Percentiles rank a stretch among this genome's conserved stretches.
Evolutionary conservation across 1,139 yeast species (phyloP).

Genomic region (Scheffersomyces titani): DNA sequence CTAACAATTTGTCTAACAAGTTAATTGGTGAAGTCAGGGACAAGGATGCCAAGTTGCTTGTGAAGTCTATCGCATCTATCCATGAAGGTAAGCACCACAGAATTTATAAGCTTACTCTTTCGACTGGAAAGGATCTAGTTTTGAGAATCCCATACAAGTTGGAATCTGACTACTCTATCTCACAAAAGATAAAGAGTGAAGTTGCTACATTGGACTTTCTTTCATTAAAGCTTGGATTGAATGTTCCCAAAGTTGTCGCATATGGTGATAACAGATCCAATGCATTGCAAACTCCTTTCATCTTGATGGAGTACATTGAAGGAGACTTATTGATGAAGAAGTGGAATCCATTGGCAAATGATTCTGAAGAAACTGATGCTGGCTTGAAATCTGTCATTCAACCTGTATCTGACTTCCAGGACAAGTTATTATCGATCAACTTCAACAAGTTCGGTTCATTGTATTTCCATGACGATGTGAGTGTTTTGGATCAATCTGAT

Average conservation of each 20-base stretch:
- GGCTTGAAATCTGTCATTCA: slow-evolving; percentile 56
- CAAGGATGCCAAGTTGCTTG: slow-evolving; percentile 41
- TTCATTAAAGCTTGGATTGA: slow-evolving; percentile 49
- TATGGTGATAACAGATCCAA: slow-evolving; percentile 68
- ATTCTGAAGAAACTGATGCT: slow-evolving; percentile 38
- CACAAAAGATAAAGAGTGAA: slow-evolving; percentile 77
- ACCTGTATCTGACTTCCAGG: slow-evolving; percentile 64
- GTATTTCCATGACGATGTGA: slow-evolving; percentile 69
- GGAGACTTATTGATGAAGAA: slow-evolving; percentile 83
- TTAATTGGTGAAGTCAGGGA: slow-evolving; percentile 37
- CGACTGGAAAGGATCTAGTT: slow-evolving; percentile 62
- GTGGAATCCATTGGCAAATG: slow-evolving; percentile 78
- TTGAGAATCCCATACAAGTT: slow-evolving; percentile 84
- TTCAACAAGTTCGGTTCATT: slow-evolving; percentile 82
- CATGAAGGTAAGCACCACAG: slow-evolving; percentile 96
- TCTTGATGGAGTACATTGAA: slow-evolving; percentile 73
- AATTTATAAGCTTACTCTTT: slow-evolving; percentile 69
- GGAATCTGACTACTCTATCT: slow-evolving; percentile 62
- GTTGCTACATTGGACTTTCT: slow-evolving; percentile 91
- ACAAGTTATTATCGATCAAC: slow-evolving; percentile 47
- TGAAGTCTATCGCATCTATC: slow-evolving; percentile 76
- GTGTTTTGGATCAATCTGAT: slow-evolving; percentile 37
- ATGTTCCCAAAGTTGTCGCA: slow-evolving; percentile 75
- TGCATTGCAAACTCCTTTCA: slow-evolving; percentile 69
- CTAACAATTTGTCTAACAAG: slow-evolving; percentile 44